These are phyloP conservation scores for Isatis lusitanica DNA, from an alignment of 441 rosid genomes.

Conservation along the genomic window DNA sequence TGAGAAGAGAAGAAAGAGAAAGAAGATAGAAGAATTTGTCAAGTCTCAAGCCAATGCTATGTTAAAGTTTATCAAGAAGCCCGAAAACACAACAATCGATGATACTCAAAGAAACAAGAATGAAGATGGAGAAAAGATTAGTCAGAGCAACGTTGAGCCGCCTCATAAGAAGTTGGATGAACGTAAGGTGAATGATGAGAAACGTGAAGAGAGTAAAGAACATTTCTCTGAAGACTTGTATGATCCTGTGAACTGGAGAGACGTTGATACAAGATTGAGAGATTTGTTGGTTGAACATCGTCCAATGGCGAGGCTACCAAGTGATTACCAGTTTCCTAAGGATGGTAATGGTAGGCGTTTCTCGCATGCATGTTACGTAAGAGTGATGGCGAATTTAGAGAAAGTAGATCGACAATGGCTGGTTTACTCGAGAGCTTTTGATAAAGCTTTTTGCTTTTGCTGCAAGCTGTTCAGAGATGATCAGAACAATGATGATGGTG, in stretches of 20 bases:
- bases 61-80: not conserved
- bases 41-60: not conserved
- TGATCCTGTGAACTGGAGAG: not conserved
- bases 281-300: not conserved
- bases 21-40: not conserved
- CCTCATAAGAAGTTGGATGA: not conserved
- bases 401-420: not conserved
- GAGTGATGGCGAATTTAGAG: not conserved
- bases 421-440: not conserved
- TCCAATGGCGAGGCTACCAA: not conserved
- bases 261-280: not conserved
- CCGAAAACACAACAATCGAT: not conserved
- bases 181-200: not conserved
- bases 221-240: not conserved
- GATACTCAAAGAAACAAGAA: not conserved
- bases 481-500: not conserved
- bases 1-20: not conserved
- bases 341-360: not conserved
- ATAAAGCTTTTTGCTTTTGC: conserved; percentile 1
- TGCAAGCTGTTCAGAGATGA: conserved; percentile 1
- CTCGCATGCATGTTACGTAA: not conserved
- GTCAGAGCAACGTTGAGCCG: not conserved
- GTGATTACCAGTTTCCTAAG: not conserved
- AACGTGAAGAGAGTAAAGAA: not conserved
- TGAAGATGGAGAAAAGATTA: not conserved